Conservation (phyloP, 495 filamentous ascomycete species). For the Terfezia claveryi region DNA sequence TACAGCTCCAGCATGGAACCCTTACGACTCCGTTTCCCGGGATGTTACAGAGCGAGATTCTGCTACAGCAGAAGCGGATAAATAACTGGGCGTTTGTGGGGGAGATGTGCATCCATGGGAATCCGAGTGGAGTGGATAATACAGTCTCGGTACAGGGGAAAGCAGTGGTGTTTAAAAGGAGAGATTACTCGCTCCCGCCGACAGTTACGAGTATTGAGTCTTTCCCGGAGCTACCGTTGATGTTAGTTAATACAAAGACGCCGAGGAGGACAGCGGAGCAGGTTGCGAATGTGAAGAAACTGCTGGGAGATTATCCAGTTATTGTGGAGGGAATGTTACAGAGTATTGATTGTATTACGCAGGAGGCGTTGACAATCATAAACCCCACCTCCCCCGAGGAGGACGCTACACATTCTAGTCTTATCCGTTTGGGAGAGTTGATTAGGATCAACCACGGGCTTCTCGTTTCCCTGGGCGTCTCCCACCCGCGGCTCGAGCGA, state of each 20-base stretch:
- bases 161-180: conserved; percentile 70
- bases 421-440: conserved; percentile 47
- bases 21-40: conserved; percentile 75
- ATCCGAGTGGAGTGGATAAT: conserved; percentile 91
- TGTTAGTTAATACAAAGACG: conserved; percentile 72
- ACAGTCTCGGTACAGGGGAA: conserved; percentile 86
- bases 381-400: conserved; percentile 35
- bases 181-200: conserved; percentile 56
- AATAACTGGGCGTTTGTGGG: conserved; percentile 95
- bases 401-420: conserved; percentile 35
- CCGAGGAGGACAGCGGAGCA: conserved; percentile 60
- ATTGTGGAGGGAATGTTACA: conserved; percentile 61
- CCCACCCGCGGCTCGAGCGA: conserved; percentile 77
- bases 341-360: conserved; percentile 60
- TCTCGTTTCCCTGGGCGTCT: conserved; percentile 69
- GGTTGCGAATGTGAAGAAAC: conserved; percentile 60
- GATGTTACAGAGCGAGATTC: conserved; percentile 59
- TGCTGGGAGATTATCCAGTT: conserved; percentile 44
- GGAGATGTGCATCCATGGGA: conserved; percentile 91
- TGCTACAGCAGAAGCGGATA: conserved; percentile 71
- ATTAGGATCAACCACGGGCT: conserved; percentile 86
- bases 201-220: conserved; percentile 28
- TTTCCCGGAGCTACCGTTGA: conserved; percentile 75
- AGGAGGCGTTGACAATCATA: conserved; percentile 50
- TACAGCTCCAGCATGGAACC: conserved; percentile 70